phyloP scores from a whole-genome alignment of 345 rosid genomes.

The Cardamine chenopodiifolia region DNA sequence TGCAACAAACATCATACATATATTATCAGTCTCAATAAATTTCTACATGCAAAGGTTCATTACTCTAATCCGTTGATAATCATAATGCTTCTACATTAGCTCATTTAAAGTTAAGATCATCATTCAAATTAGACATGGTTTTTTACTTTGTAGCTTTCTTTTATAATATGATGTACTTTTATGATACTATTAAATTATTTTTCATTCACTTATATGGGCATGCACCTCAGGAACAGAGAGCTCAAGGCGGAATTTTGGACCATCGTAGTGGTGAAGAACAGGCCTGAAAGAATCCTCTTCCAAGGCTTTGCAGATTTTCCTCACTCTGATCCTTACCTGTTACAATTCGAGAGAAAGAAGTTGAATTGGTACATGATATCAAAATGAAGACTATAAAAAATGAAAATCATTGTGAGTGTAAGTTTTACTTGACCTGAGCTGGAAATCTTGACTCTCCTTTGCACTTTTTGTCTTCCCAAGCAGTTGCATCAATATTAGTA shows the following conservation, averaged over 20 bases:
- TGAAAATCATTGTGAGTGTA: neutral
- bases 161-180: neutral
- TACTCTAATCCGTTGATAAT: neutral
- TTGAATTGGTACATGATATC: neutral
- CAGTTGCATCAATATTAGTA: conserved; percentile 96
- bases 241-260: conserved; percentile 96
- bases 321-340: conserved; percentile 82
- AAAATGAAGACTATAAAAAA: neutral
- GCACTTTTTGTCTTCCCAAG: conserved; percentile 99
- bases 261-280: conserved; percentile 94
- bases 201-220: neutral
- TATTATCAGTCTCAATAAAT: neutral
- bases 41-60: neutral
- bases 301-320: conserved; percentile 91
- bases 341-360: neutral
- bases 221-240: conserved; percentile 98
- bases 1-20: conserved; percentile 46
- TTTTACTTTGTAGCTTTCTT: neutral
- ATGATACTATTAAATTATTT: neutral
- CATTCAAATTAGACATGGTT: too few species aligned
- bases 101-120: too few species aligned
- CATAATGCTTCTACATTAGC: too few species aligned
- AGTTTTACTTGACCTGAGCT: conserved; percentile 80
- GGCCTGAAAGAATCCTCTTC: conserved; percentile 98
- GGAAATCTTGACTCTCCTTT: conserved; percentile 99